phyloP scores from a whole-genome alignment of 169 alveolate species.

The Theileria orientalis region DNA sequence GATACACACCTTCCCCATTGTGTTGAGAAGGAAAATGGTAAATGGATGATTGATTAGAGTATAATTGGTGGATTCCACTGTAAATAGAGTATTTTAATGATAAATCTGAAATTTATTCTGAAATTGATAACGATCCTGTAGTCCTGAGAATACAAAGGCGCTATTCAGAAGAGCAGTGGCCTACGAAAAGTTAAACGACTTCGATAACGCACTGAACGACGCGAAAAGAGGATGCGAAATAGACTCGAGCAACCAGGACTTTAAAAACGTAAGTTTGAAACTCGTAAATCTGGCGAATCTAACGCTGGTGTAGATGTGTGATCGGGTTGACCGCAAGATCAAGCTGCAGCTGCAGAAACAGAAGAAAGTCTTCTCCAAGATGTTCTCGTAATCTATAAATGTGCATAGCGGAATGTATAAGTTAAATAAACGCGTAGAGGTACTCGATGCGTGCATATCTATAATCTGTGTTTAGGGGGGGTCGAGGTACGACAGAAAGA shows the following conservation, averaged over 20 bases:
- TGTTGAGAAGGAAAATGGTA: background rate
- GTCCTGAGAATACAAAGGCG: conserved; percentile 51
- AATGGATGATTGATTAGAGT: no score
- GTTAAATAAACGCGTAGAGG: background rate
- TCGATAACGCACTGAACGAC: conserved; percentile 47
- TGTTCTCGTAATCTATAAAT: conserved; percentile 22
- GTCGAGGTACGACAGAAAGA: conserved; percentile 20
- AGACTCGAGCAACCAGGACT: conserved; percentile 35
- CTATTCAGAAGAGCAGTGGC: conserved; percentile 53
- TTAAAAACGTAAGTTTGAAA: conserved; percentile 19
- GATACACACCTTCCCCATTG: background rate
- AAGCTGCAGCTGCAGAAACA: conserved; percentile 42
- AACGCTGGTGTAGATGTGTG: conserved; percentile 25
- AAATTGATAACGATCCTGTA: background rate
- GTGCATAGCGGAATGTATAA: background rate
- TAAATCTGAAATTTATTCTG: background rate
- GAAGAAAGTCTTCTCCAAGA: conserved; percentile 54
- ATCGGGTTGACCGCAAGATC: conserved; percentile 26
- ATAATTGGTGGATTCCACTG: no score
- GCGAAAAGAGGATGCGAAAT: conserved; percentile 25
- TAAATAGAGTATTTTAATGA: no score
- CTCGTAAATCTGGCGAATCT: background rate
- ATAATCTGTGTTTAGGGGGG: conserved; percentile 30
- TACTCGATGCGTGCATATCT: background rate
- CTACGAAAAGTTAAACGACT: conserved; percentile 58